Evolutionary conservation across 768 basidiomycete genomes (phyloP).

Genomic region (Tricholoma bakamatsutake): DNA sequence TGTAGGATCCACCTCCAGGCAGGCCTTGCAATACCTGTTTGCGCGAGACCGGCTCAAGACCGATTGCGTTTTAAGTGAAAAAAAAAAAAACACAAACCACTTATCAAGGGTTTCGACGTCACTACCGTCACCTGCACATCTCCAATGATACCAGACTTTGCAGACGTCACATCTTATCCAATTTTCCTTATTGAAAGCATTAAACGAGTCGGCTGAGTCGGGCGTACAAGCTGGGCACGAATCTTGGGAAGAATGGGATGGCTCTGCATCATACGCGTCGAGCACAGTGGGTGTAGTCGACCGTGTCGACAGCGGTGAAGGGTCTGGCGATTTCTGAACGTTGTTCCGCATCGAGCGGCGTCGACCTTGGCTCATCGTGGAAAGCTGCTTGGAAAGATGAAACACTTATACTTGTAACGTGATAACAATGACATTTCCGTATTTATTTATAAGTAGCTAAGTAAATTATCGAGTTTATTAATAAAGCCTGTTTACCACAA

Average conservation of each 20-base stretch:
- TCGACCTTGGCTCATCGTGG: slow-evolving; percentile 37
- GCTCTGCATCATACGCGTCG: slow-evolving; percentile 20
- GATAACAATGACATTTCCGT: no score
- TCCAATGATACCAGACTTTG: slow-evolving; percentile 82
- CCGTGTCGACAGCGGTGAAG: slow-evolving; percentile 20
- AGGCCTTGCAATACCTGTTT: slow-evolving; percentile 65
- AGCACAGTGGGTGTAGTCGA: slow-evolving; percentile 24
- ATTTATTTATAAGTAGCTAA: no score
- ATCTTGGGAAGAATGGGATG: slow-evolving; percentile 19
- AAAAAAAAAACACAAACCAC: slow-evolving; percentile 46
- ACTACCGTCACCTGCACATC: slow-evolving; percentile 62
- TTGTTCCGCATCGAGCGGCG: slow-evolving; percentile 37
- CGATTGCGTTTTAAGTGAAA: neutral
- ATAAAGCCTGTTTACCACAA: no score
- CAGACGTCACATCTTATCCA: slow-evolving; percentile 85
- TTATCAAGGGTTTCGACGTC: slow-evolving; percentile 69
- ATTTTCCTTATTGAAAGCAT: slow-evolving; percentile 49
- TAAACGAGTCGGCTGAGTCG: slow-evolving; percentile 23
- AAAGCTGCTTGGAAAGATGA: neutral
- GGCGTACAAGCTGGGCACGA: slow-evolving; percentile 50
- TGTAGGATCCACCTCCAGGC: slow-evolving; percentile 51
- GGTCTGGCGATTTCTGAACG: slow-evolving; percentile 28
- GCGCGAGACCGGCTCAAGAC: slow-evolving; percentile 7
- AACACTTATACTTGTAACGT: neutral
- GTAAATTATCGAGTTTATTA: no score